Evolutionary conservation across 139 green algal genomes (phyloP).

Genomic region (Limnomonas spitsbergensis): DNA sequence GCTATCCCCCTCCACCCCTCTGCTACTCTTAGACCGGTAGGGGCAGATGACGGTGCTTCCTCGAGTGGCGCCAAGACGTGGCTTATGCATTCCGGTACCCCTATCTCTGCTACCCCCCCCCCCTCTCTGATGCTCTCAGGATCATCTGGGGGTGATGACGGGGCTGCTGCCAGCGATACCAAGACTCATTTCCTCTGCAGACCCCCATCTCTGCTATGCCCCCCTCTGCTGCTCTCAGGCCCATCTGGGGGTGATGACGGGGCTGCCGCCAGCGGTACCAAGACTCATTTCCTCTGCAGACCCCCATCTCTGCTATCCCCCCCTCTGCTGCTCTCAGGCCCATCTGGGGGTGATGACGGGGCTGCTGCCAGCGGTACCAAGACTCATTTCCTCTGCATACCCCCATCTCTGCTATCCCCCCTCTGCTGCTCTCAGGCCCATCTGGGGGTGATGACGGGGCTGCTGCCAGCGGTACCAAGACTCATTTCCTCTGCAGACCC

Average conservation of each 20-base stretch:
- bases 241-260: not conserved
- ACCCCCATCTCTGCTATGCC: not conserved
- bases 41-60: too few species aligned
- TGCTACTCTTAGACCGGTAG: too few species aligned
- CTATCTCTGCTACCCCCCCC: too few species aligned
- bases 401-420: too few species aligned
- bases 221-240: too few species aligned
- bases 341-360: not conserved
- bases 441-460: not conserved
- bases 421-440: not conserved
- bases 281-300: not conserved
- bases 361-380: not conserved
- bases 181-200: not conserved
- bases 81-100: too few species aligned
- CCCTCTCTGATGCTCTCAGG: not conserved
- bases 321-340: not conserved
- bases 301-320: not conserved
- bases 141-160: too few species aligned
- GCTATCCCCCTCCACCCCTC: too few species aligned
- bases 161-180: not conserved
- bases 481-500: not conserved
- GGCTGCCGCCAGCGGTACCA: not conserved
- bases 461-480: not conserved
- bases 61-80: too few species aligned
- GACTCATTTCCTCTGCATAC: not conserved